phyloP scores from a whole-genome alignment of 768 basidiomycete genomes.

The Cystofilobasidium macerans region DNA sequence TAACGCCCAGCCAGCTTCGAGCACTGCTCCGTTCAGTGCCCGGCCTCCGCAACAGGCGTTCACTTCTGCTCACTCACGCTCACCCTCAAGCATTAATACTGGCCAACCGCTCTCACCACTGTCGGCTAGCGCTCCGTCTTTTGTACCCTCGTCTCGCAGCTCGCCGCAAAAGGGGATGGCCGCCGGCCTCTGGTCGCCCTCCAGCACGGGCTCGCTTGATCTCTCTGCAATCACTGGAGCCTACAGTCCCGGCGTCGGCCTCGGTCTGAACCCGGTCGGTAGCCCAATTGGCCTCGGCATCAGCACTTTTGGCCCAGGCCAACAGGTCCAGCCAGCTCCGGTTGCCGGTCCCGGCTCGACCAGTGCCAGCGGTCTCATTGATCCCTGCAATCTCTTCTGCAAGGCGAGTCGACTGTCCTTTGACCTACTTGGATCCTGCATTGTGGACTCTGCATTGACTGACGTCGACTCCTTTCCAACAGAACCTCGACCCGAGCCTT shows the following conservation, averaged over 20 bases:
- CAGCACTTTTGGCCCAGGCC: constrained; percentile 51
- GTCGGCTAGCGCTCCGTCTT: background rate
- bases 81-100: background rate
- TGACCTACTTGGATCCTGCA: background rate
- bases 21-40: too few species aligned
- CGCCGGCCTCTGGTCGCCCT: background rate
- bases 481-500: constrained; percentile 77
- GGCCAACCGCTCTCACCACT: background rate
- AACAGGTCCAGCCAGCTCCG: constrained; percentile 78
- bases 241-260: background rate
- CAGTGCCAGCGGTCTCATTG: constrained; percentile 77
- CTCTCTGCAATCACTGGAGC: background rate
- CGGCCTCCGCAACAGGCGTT: too few species aligned
- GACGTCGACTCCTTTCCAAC: constrained; percentile 5
- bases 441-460: background rate
- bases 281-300: background rate
- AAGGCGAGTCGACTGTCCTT: constrained; percentile 45
- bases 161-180: background rate
- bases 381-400: constrained; percentile 82
- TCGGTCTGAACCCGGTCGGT: background rate
- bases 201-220: too few species aligned
- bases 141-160: background rate
- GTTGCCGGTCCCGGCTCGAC: constrained; percentile 59
- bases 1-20: background rate
- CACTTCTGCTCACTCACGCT: background rate